Conservation (phyloP, 164 flowering plant species). For the Magnolia officinalis region DNA sequence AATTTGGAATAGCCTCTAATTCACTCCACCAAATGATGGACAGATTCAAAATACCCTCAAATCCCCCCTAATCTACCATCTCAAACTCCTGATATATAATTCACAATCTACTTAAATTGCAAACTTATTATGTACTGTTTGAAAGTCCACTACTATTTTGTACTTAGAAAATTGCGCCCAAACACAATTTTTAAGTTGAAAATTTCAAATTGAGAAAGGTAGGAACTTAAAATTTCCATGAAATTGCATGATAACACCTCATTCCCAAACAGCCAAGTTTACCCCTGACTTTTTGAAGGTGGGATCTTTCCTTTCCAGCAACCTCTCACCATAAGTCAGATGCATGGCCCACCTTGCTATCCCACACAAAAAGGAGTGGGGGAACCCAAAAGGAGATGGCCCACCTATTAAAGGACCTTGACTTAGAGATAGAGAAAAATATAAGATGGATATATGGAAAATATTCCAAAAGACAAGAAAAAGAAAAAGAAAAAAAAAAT, state of each 20-base stretch:
- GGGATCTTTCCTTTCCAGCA: background rate
- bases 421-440: background rate
- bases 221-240: too few relatives aligned
- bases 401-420: background rate
- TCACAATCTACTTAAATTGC: too few relatives aligned
- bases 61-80: too few relatives aligned
- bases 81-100: too few relatives aligned
- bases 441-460: background rate
- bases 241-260: background rate
- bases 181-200: too few relatives aligned
- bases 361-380: conserved; percentile 2
- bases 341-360: conserved; percentile 3
- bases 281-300: background rate
- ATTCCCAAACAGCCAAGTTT: background rate
- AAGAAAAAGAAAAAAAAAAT: background rate
- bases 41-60: too few relatives aligned
- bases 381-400: conserved; percentile 3
- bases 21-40: too few relatives aligned
- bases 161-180: too few relatives aligned
- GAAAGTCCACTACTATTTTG: too few relatives aligned
- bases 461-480: background rate
- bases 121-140: too few relatives aligned
- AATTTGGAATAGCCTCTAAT: too few relatives aligned
- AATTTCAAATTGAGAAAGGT: too few relatives aligned
- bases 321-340: background rate